Base-by-base conservation (phyloP, 2,329 filamentous ascomycete species). In the Alternaria incomplexa region DNA sequence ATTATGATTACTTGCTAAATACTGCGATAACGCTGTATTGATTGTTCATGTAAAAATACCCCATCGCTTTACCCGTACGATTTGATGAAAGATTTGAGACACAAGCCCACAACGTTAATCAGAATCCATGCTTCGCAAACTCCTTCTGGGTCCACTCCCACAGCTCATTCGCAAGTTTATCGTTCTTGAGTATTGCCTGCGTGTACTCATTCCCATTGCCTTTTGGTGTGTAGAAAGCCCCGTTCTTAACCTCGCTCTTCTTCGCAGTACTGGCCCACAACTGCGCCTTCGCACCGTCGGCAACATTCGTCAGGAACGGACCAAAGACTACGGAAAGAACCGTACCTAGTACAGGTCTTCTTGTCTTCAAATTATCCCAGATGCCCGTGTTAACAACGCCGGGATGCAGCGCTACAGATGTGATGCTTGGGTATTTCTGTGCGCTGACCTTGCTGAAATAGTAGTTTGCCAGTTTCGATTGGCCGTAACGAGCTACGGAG, bases 401-500 rank as follows among this genome's bases (percentile, higher is more conserved):
- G 0, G 84, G 84, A 65, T 85, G 83, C 3, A 84, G 61, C 0
- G 80, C 68, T 0, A 79, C 74, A 9, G 69, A 72, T 0, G 71
- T 81, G 63, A 85, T 77, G 4, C 70, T 53, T 6, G 83, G 83
- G 62, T 84, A 81, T 0, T 72, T 75, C n/a, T 69, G 61, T 2
- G 82, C 80, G 12, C 84, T 71, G 28, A 79, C 67, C 5, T 71
- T 64, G 0, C 79, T 71, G 64, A 80, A 84, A 4, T 83, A 75
- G 9, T 84, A 70, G 48, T 84, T 84, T 15, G 84, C 84, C 3
- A 85, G 77, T 66, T 85, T 85, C 56, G 75, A 78, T 54, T 83
- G 80, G 1, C 79, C 80, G 69, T 86, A 85, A 12, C 40, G 50
- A 9, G 53, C 17, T 8, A 48, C 17, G 0, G 28, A 44, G 6